These are phyloP conservation scores for Trichosporon sp. DNA, from an alignment of 1,284 basidiomycete species.

Conservation along the genomic window DNA sequence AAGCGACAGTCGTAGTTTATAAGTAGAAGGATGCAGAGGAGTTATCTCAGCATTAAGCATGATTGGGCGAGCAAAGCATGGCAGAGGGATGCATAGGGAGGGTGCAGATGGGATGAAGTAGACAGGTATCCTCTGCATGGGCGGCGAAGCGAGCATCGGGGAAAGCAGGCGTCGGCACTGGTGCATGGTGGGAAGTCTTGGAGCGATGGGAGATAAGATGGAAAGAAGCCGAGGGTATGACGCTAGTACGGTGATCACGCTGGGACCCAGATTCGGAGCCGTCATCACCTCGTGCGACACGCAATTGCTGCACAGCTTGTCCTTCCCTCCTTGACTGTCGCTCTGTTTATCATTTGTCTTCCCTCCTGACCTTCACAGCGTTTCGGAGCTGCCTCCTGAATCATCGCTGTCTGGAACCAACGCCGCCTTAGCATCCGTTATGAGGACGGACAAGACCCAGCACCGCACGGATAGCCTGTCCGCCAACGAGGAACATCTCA, in stretches of 20 bases:
- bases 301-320: background rate
- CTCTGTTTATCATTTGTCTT: background rate
- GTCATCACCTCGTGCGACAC: background rate
- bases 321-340: background rate
- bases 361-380: background rate
- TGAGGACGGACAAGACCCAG: background rate
- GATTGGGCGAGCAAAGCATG: no score
- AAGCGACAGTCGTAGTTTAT: background rate
- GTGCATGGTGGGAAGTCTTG: no score
- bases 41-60: no score
- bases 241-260: conserved; percentile 1
- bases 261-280: background rate
- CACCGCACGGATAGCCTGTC: background rate
- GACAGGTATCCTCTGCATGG: no score
- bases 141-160: no score
- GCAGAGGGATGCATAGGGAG: no score
- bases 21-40: background rate
- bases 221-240: conserved; percentile 2
- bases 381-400: background rate
- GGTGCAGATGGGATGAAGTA: background rate
- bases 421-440: background rate
- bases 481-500: background rate
- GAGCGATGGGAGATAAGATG: background rate
- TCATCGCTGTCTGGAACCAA: background rate
- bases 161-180: no score